These are phyloP conservation scores for Thermoascus crustaceus DNA, from an alignment of 2,329 filamentous ascomycete genomes.

Conservation along the genomic window DNA sequence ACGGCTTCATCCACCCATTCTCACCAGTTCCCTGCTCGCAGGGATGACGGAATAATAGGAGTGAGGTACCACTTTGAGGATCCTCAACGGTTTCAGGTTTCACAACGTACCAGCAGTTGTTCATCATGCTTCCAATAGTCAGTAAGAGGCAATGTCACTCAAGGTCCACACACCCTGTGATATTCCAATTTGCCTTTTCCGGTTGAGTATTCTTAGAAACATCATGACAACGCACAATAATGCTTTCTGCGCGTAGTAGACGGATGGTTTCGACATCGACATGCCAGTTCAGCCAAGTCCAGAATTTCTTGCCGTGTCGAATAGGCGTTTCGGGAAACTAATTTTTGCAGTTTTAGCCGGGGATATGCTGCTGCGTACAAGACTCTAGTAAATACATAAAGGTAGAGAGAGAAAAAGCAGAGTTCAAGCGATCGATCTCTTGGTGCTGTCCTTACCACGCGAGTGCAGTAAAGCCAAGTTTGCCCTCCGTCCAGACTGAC, in stretches of 20 bases:
- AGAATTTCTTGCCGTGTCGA: conserved; percentile 46
- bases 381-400: not conserved
- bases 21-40: conserved; percentile 36
- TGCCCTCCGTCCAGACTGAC: conserved; percentile 40
- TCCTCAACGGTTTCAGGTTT: conserved; percentile 32
- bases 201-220: conserved; percentile 47
- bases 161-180: conserved; percentile 29
- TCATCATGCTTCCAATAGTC: conserved; percentile 40
- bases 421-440: too few species aligned
- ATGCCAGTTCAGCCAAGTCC: conserved; percentile 48
- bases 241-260: conserved; percentile 35
- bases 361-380: too few species aligned
- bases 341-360: too few species aligned
- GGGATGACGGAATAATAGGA: conserved; percentile 41
- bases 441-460: conserved; percentile 31
- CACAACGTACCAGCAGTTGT: conserved; percentile 45
- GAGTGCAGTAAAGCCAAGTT: conserved; percentile 44
- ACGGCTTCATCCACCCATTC: conserved; percentile 46
- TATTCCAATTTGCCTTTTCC: conserved; percentile 39
- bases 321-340: conserved; percentile 42
- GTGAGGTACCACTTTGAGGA: conserved; percentile 21
- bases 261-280: conserved; percentile 41
- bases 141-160: conserved; percentile 2
- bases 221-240: conserved; percentile 42
- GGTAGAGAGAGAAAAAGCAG: conserved; percentile 11